A percentile compares a stretch with the other conserved stretches of the same genome.
phyloP scores from a whole-genome alignment of 1,284 basidiomycete species.

The Irpex lacteus region DNA sequence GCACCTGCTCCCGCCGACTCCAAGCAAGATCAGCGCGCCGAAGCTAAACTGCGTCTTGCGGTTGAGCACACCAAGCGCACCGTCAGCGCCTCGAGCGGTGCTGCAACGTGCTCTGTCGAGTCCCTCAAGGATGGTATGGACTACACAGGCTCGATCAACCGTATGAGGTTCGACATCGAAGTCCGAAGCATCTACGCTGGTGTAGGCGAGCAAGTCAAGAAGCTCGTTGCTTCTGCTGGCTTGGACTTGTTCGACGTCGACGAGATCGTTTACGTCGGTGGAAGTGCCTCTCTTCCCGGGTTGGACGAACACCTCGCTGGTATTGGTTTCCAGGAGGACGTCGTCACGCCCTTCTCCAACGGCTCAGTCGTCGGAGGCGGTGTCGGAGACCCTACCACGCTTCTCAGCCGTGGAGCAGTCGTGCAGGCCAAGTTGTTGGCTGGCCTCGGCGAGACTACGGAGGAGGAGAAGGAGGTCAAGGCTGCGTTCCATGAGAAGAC shows the following conservation, averaged over 20 bases:
- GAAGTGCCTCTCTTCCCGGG: slow-evolving; percentile 84
- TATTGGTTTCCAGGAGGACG: slow-evolving; percentile 68
- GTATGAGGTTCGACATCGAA: slow-evolving; percentile 92
- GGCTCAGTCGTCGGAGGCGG: slow-evolving; percentile 71
- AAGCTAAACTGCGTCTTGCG: slow-evolving; percentile 90
- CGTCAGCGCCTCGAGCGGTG: slow-evolving; percentile 82
- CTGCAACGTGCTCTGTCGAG: slow-evolving; percentile 91
- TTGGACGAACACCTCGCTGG: slow-evolving; percentile 69
- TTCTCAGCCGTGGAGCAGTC: slow-evolving; percentile 87
- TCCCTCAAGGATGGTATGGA: slow-evolving; percentile 94
- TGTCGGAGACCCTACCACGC: slow-evolving; percentile 81
- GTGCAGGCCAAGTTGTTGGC: slow-evolving; percentile 79
- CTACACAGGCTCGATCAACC: slow-evolving; percentile 90
- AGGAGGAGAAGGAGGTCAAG: slow-evolving; percentile 50
- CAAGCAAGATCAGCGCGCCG: slow-evolving; percentile 79
- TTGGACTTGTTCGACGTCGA: slow-evolving; percentile 83
- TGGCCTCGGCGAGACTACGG: slow-evolving; percentile 39
- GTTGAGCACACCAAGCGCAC: slow-evolving; percentile 96
- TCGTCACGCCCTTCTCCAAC: slow-evolving; percentile 60
- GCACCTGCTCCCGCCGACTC: slow-evolving; percentile 47
- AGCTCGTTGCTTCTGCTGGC: slow-evolving; percentile 59
- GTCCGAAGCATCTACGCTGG: slow-evolving; percentile 71
- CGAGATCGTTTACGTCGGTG: slow-evolving; percentile 91
- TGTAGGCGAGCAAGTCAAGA: slow-evolving; percentile 61
- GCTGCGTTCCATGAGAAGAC: slow-evolving; percentile 47